Evolutionary conservation across 352 stramenopile species (phyloP).

Genomic region (Phytophthora multivora): DNA sequence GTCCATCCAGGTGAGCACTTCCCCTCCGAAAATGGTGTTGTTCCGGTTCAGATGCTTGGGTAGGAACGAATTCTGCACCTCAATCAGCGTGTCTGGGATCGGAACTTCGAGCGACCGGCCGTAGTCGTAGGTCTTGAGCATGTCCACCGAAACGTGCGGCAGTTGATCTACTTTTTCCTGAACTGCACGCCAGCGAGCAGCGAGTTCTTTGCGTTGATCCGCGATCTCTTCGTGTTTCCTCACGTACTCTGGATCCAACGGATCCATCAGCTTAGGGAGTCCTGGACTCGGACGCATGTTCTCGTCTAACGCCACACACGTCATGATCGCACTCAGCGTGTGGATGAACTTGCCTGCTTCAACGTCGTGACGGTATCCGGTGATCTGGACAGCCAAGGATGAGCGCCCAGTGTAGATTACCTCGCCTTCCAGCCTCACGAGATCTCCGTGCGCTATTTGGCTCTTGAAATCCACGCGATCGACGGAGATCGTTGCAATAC

Average conservation of each 20-base stretch:
- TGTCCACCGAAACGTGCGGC: background rate
- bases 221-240: conserved; percentile 36
- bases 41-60: conserved; percentile 79
- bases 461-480: conserved; percentile 47
- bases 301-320: conserved; percentile 52
- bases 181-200: conserved; percentile 32
- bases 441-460: conserved; percentile 46
- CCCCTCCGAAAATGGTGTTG: conserved; percentile 78
- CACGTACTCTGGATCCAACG: conserved; percentile 32
- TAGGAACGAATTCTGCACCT: background rate
- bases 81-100: background rate
- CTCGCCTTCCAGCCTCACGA: conserved; percentile 46
- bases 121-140: no score
- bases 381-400: conserved; percentile 48
- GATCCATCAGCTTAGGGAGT: conserved; percentile 40
- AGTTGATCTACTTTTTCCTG: conserved; percentile 47
- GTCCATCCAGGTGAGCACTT: conserved; percentile 74
- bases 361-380: conserved; percentile 42
- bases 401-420: conserved; percentile 48
- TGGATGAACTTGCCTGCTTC: conserved; percentile 33
- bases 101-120: no score
- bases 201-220: conserved; percentile 38
- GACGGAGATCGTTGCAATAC: conserved; percentile 44
- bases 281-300: conserved; percentile 35
- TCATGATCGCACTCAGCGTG: conserved; percentile 53